phyloP scores from a whole-genome alignment of 208 protist genomes.

The Wallacemonas sp. region DNA sequence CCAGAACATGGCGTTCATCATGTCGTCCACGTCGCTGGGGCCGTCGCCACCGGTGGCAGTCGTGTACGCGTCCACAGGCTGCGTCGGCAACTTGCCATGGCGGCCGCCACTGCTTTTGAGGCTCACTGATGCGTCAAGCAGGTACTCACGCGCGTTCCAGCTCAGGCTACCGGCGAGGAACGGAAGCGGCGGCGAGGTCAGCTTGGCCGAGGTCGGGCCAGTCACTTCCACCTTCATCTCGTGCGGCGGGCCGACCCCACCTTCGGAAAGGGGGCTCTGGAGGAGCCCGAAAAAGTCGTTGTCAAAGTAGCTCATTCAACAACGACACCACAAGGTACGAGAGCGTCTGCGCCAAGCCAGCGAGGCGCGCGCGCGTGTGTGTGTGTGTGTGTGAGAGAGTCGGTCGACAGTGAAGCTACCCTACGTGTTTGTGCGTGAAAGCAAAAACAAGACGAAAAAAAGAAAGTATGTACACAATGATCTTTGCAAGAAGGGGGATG shows the following conservation, averaged over 20 bases:
- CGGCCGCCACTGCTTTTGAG: too few relatives aligned
- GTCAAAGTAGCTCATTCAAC: background rate
- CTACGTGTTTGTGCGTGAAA: background rate
- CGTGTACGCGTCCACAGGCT: too few relatives aligned
- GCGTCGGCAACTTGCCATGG: too few relatives aligned
- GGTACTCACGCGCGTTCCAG: background rate
- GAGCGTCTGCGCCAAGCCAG: too few relatives aligned
- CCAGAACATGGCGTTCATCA: too few relatives aligned
- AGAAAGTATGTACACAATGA: background rate
- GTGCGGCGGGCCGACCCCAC: background rate
- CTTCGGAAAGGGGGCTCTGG: background rate
- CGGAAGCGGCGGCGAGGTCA: background rate
- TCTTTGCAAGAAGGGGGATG: background rate
- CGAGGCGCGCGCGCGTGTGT: too few relatives aligned
- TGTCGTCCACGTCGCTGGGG: too few relatives aligned
- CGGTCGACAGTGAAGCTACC: background rate
- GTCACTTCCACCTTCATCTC: background rate
- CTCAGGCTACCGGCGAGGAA: background rate
- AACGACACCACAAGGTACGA: too few relatives aligned
- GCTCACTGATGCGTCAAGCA: too few relatives aligned
- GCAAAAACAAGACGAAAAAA: slow-evolving; percentile 3
- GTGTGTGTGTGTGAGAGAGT: too few relatives aligned
- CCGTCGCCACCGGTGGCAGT: too few relatives aligned
- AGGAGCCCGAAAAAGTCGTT: slow-evolving; percentile 1
- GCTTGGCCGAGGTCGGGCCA: background rate